Conservation (phyloP, 176 grass and related monocot genomes). For the Rhynchospora pubera region DNA sequence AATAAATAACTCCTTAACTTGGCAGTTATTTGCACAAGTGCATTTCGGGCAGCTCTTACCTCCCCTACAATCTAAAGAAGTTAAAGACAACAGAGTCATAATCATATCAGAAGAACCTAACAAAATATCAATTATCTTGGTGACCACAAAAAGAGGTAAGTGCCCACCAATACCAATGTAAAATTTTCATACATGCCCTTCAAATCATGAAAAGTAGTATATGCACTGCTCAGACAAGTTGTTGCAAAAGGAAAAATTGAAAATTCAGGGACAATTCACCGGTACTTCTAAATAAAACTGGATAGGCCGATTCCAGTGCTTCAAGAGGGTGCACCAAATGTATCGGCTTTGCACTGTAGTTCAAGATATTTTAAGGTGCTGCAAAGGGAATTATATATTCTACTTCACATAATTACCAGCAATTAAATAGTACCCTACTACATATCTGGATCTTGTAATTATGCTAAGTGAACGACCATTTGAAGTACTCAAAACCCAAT, state of each 20-base stretch:
- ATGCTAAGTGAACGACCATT: not conserved
- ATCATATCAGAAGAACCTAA: not conserved
- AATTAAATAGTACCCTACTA: not conserved
- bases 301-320: not conserved
- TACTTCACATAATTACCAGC: not conserved
- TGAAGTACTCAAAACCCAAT: not conserved
- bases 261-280: not conserved
- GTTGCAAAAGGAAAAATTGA: not conserved
- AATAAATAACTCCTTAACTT: conserved; percentile 76
- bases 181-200: not conserved
- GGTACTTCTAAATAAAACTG: not conserved
- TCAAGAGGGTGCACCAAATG: not conserved
- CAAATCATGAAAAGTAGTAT: not conserved
- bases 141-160: not conserved
- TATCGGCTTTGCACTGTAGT: not conserved
- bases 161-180: not conserved
- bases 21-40: conserved; percentile 70
- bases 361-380: not conserved
- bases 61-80: conserved; percentile 89
- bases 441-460: not conserved
- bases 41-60: conserved; percentile 88
- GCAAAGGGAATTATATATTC: not conserved
- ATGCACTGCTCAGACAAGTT: not conserved
- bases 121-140: not conserved
- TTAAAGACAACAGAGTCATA: not conserved